These are phyloP conservation scores for Calonectria fujianensis DNA, from an alignment of 2,329 filamentous ascomycete genomes.

Conservation along the genomic window DNA sequence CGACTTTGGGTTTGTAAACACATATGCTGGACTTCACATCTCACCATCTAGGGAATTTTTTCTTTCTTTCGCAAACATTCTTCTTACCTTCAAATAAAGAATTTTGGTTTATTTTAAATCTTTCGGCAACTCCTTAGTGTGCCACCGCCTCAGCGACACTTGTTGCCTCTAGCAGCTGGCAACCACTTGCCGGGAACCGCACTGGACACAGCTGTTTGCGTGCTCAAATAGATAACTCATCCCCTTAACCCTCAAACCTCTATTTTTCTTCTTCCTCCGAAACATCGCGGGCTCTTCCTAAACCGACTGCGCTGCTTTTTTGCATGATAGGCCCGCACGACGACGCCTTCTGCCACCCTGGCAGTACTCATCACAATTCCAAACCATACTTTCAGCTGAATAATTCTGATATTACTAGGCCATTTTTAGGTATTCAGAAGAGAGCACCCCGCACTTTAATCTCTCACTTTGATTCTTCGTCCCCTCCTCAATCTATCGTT, in stretches of 20 bases:
- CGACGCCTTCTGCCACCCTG: neutral
- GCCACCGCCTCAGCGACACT: neutral
- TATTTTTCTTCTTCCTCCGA: neutral
- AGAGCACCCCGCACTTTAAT: neutral
- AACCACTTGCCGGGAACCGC: constrained; percentile 22
- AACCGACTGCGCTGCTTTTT: neutral
- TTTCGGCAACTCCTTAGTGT: too few relatives aligned
- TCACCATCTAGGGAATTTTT: neutral
- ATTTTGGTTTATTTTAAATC: neutral
- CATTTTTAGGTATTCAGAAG: neutral
- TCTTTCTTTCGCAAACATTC: neutral
- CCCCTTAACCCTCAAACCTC: neutral
- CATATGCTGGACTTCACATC: neutral
- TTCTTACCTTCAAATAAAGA: neutral
- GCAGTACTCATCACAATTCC: neutral
- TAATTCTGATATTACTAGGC: neutral
- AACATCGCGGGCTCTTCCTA: neutral
- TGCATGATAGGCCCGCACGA: neutral
- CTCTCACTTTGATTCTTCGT: constrained; percentile 7
- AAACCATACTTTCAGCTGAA: neutral
- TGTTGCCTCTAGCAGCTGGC: constrained; percentile 20
- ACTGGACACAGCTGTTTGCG: neutral
- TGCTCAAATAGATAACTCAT: constrained; percentile 27
- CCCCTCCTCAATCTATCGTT: neutral
- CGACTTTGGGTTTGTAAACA: neutral